These are phyloP conservation scores for Lizonia empirigonia DNA, from an alignment of 2,329 filamentous ascomycete genomes.

Conservation along the genomic window DNA sequence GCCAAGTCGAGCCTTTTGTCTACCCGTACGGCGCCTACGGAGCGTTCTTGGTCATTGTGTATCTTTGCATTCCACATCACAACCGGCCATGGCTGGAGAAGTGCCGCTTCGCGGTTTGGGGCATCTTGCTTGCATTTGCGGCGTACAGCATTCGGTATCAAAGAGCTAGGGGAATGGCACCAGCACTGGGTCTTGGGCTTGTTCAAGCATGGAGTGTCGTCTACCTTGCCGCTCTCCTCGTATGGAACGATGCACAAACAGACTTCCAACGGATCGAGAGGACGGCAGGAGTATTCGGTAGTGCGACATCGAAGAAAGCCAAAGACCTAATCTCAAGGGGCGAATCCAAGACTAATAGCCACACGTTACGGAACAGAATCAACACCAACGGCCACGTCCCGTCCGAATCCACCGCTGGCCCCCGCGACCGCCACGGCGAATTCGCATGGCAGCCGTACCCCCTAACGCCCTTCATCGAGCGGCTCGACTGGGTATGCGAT, in stretches of 20 bases:
- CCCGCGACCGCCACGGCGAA: slow-evolving; percentile 38
- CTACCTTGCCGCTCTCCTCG: slow-evolving; percentile 59
- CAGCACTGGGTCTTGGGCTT: slow-evolving; percentile 62
- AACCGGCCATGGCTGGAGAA: slow-evolving; percentile 47
- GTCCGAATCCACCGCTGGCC: slow-evolving; percentile 24
- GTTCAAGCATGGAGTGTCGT: slow-evolving; percentile 60
- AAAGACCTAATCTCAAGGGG: no score
- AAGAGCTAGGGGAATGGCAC: slow-evolving; percentile 56
- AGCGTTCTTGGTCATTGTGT: slow-evolving; percentile 52
- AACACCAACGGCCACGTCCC: neutral
- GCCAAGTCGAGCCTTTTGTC: slow-evolving; percentile 50
- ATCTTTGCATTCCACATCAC: slow-evolving; percentile 58
- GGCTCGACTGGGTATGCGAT: slow-evolving; percentile 64
- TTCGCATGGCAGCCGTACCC: slow-evolving; percentile 63
- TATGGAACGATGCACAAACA: slow-evolving; percentile 61
- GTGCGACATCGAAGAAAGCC: neutral
- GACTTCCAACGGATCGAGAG: slow-evolving; percentile 64
- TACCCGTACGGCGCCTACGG: slow-evolving; percentile 53
- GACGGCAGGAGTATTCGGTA: slow-evolving; percentile 32
- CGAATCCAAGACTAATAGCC: no score
- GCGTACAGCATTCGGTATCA: slow-evolving; percentile 52
- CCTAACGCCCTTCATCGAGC: slow-evolving; percentile 52
- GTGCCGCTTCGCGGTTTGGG: slow-evolving; percentile 55
- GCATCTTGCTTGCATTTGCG: slow-evolving; percentile 51
- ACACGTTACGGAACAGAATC: no score